These are phyloP conservation scores for Hansenula anomala DNA, from an alignment of 1,139 yeast genomes.

Conservation along the genomic window DNA sequence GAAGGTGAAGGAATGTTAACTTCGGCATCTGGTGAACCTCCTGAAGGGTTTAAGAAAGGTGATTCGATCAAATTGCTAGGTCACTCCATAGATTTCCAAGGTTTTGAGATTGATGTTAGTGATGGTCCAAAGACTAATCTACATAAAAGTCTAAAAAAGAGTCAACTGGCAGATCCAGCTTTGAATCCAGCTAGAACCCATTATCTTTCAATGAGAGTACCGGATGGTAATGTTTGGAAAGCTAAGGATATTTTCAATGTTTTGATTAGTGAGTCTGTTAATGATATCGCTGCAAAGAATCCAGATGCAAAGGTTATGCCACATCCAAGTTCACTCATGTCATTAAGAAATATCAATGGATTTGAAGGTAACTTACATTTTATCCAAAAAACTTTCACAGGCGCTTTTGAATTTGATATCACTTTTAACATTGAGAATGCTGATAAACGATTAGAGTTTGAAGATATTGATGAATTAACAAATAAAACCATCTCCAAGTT, in stretches of 20 bases:
- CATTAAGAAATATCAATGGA: constrained; percentile 53
- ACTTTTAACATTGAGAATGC: constrained; percentile 48
- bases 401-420: constrained; percentile 75
- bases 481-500: constrained; percentile 35
- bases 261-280: constrained; percentile 62
- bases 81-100: constrained; percentile 48
- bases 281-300: constrained; percentile 34
- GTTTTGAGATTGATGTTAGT: constrained; percentile 45
- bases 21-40: constrained; percentile 29
- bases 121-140: constrained; percentile 43
- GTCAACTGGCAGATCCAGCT: constrained; percentile 29
- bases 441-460: constrained; percentile 37
- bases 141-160: constrained; percentile 30
- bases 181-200: constrained; percentile 55
- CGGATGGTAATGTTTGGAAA: constrained; percentile 72
- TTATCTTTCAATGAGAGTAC: constrained; percentile 65
- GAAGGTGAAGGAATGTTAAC: constrained; percentile 52
- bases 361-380: constrained; percentile 77
- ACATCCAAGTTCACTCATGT: constrained; percentile 34
- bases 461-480: constrained; percentile 37
- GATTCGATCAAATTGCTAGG: constrained; percentile 46
- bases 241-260: constrained; percentile 75
- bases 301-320: constrained; percentile 31
- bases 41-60: constrained; percentile 19
- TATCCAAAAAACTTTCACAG: constrained; percentile 70